Evolutionary conservation across 371 early-diverging fungal species (phyloP), one percentile per base, ranked within the genome.

Genomic region (Actinomortierella wolfii): DNA sequence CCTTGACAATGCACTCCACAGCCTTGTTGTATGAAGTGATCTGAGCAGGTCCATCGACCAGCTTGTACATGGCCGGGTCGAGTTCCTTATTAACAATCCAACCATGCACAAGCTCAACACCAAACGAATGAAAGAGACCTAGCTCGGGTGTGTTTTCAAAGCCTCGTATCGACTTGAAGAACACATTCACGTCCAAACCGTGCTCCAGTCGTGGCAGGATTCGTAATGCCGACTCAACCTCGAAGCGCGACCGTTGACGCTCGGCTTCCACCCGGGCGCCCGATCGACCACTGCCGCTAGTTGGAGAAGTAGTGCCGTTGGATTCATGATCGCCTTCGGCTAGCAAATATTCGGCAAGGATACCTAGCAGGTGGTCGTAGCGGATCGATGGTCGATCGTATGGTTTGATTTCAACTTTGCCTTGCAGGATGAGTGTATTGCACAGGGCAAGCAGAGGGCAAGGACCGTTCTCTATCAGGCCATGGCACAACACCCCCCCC

Each of bases 371-470:
- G 47, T 89, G 87, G 39, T 86, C 90, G 64, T 85, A 90, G 8
- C 82, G 81, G 4, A 93, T 86, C 0, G 75, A 56, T 15, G 83
- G 80, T 47, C 85, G 69, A 45, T 87, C 87, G 29, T 79, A 77
- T 1, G 88, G 83, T 21, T 53, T 59, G 34, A 92, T 82, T 6
- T 70, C 73, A 24, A 97, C 81, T 51, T 88, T 88, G 11, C 90
- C 91, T 15, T 90, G 83, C 23, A 95, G 78, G 15, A 94, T 79
- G 50, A 96, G 77, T 1, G 91, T 91, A 71, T 97, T 97, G 57
- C 89, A 85, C 13, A 96, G 82, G 7, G 95, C 92, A 0, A 95
- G 81, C 49, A 96, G 67, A 18, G 97, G 97, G 69, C 97, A 96
- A 0, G 97, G 97, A 0, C 97, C 95, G 76, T 96, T 95, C 57